These are phyloP conservation scores for Solanum sparsipilum DNA, from an alignment of 257 asterid species.

Conservation along the genomic window DNA sequence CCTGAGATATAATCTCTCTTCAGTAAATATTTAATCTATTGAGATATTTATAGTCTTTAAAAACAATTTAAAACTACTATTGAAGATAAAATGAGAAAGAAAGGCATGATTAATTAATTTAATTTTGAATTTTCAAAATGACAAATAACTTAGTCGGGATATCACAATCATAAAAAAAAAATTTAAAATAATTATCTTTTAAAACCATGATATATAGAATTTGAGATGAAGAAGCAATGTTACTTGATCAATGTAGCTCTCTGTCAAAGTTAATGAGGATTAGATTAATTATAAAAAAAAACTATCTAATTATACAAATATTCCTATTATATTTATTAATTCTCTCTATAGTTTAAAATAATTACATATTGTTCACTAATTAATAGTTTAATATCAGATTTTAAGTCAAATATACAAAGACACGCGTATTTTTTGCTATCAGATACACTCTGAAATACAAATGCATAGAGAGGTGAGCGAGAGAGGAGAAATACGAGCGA, in stretches of 20 bases:
- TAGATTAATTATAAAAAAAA: background rate
- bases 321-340: too few species aligned
- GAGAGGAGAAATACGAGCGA: background rate
- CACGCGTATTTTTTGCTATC: too few species aligned
- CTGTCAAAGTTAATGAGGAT: background rate
- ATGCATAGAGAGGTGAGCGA: background rate
- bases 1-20: background rate
- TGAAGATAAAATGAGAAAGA: background rate
- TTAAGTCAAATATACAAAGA: too few species aligned
- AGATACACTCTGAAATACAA: background rate
- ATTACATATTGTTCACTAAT: too few species aligned
- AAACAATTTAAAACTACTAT: background rate
- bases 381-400: too few species aligned
- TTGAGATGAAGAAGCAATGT: background rate
- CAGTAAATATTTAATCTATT: background rate
- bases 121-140: background rate
- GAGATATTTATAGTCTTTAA: background rate
- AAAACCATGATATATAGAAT: background rate
- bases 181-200: background rate
- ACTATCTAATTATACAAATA: too few species aligned
- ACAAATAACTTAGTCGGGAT: background rate
- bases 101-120: background rate
- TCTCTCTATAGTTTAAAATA: background rate
- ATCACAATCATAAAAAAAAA: background rate
- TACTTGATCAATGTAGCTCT: background rate